phyloP scores from a whole-genome alignment of 108 stramenopile species.

The Nannochloropsis oceanica region DNA sequence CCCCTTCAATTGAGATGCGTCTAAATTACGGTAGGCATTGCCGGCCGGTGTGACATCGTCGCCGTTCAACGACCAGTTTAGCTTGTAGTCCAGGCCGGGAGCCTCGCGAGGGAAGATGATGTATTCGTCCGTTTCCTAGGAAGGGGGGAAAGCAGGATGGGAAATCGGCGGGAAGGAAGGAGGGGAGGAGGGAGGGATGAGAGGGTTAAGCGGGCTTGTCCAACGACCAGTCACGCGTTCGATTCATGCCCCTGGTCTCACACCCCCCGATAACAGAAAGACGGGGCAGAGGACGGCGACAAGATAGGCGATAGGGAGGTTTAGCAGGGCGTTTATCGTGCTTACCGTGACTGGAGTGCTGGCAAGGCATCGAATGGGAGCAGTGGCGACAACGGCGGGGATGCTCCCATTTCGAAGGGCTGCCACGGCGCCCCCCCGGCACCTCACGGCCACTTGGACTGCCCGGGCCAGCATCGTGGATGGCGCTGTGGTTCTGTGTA shows the following conservation, averaged over 20 bases:
- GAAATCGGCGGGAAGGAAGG: background rate
- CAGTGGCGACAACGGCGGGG: background rate
- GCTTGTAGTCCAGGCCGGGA: background rate
- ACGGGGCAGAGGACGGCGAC: too few relatives aligned
- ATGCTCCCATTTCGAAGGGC: background rate
- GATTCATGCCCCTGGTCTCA: too few relatives aligned
- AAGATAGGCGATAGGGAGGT: too few relatives aligned
- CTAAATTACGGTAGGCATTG: background rate
- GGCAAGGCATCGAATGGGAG: background rate
- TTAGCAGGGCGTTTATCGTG: too few relatives aligned
- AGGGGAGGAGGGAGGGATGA: background rate
- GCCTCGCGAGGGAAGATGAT: background rate
- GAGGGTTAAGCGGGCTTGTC: background rate
- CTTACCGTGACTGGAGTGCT: background rate
- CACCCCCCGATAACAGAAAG: too few relatives aligned
- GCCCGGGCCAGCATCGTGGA: background rate
- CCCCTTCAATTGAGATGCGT: background rate
- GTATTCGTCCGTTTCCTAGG: background rate
- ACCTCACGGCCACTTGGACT: background rate
- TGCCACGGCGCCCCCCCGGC: background rate
- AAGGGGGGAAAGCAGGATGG: background rate
- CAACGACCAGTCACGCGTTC: too few relatives aligned
- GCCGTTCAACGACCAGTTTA: background rate
- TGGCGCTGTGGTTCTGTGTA: background rate
- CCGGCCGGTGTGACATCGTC: background rate